These are phyloP conservation scores for Phytophthora lateralis DNA, from an alignment of 352 stramenopile genomes.

Conservation along the genomic window DNA sequence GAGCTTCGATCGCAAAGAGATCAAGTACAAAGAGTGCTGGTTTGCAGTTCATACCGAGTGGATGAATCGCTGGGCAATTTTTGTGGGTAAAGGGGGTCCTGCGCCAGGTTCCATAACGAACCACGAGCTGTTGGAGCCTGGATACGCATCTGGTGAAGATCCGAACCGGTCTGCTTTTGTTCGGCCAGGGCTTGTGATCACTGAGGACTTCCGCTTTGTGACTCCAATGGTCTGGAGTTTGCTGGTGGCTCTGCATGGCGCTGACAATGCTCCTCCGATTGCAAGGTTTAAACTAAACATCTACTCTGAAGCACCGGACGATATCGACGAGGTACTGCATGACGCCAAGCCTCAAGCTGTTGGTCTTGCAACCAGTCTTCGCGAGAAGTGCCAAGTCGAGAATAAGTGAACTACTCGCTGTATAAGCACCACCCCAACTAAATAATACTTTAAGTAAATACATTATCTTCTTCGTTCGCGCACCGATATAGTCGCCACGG, in stretches of 20 bases:
- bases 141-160: conserved; percentile 15
- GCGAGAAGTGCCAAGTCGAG: conserved; percentile 45
- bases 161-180: conserved; percentile 48
- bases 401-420: conserved; percentile 7
- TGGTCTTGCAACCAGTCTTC: conserved; percentile 39
- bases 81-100: conserved; percentile 49
- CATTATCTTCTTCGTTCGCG: not conserved
- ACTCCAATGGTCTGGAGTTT: conserved; percentile 80
- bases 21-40: conserved; percentile 78
- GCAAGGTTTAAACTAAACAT: conserved; percentile 43
- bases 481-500: not conserved
- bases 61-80: conserved; percentile 71
- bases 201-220: conserved; percentile 72
- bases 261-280: conserved; percentile 44
- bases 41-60: conserved; percentile 62
- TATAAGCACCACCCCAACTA: not conserved
- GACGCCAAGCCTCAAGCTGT: conserved; percentile 38
- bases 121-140: conserved; percentile 50
- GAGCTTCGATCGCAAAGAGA: conserved; percentile 52
- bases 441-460: not conserved
- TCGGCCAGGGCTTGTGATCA: conserved; percentile 44
- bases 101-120: conserved; percentile 66
- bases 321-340: conserved; percentile 37
- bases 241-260: conserved; percentile 65
- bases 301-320: conserved; percentile 32